Evolutionary conservation across 768 basidiomycete genomes (phyloP).

Genomic region (Phaeotremella fagi): DNA sequence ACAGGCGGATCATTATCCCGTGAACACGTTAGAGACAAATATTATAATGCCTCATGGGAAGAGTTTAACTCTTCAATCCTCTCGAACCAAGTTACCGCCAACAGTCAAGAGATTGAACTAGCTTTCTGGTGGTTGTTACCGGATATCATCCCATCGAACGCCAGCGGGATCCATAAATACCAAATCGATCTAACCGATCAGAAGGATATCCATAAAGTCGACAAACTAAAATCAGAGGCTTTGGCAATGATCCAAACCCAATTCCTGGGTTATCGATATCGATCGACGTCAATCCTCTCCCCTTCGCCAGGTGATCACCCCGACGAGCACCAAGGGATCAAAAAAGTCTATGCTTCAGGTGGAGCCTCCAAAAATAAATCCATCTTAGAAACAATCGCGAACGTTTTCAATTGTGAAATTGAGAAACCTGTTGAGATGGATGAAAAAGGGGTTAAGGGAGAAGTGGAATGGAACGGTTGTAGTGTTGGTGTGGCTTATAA

Average conservation of each 20-base stretch:
- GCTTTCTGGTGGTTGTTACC: slow-evolving; percentile 78
- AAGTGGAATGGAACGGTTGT: slow-evolving; percentile 39
- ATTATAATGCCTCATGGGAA: slow-evolving; percentile 61
- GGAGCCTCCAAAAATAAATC: slow-evolving; percentile 69
- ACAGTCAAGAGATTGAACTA: no score
- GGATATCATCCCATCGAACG: slow-evolving; percentile 80
- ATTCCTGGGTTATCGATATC: slow-evolving; percentile 70
- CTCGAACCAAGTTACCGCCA: slow-evolving; percentile 39
- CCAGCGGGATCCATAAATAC: slow-evolving; percentile 60
- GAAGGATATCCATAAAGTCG: slow-evolving; percentile 6
- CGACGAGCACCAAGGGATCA: slow-evolving; percentile 1
- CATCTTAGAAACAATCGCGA: slow-evolving; percentile 69
- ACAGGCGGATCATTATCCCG: slow-evolving; percentile 66
- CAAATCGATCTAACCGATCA: slow-evolving; percentile 7
- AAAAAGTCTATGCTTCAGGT: slow-evolving; percentile 68
- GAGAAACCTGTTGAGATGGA: slow-evolving; percentile 51
- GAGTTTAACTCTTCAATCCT: slow-evolving; percentile 57
- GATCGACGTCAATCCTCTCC: slow-evolving; percentile 66
- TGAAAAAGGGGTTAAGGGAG: slow-evolving; percentile 18
- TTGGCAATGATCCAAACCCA: slow-evolving; percentile 80
- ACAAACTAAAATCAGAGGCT: slow-evolving; percentile 1
- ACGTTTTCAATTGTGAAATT: slow-evolving; percentile 71
- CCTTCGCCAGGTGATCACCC: background rate
- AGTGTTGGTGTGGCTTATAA: slow-evolving; percentile 41
- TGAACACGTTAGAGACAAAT: slow-evolving; percentile 66